Conservation (phyloP, 2,329 filamentous ascomycete genomes). For the Sclerotinia subarctica region DNA sequence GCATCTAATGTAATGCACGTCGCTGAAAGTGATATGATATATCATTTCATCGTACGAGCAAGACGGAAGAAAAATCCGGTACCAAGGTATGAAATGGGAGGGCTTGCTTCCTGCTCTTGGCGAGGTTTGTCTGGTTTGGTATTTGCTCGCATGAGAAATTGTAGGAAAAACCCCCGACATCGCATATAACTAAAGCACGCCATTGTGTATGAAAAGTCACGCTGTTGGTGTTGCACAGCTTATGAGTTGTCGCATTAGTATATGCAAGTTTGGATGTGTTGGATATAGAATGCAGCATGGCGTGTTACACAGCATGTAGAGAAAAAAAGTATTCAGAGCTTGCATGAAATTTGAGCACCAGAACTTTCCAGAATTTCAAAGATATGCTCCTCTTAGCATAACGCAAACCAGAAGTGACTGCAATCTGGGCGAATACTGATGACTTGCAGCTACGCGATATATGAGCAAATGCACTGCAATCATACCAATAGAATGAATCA, state of each 20-base stretch:
- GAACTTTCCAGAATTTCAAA: background rate
- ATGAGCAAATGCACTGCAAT: background rate
- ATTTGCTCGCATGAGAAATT: background rate
- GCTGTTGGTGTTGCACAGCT: background rate
- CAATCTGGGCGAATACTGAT: background rate
- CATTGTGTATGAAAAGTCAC: background rate
- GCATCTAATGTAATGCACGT: background rate
- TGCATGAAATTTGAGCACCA: background rate
- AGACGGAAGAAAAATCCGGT: background rate
- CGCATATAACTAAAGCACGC: conserved; percentile 1
- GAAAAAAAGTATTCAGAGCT: background rate
- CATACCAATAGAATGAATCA: background rate
- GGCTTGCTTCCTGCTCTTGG: background rate
- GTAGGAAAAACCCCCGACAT: background rate
- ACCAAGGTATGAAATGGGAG: conserved; percentile 17
- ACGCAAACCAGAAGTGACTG: background rate
- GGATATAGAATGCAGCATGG: background rate
- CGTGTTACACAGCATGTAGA: background rate
- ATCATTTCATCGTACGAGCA: background rate
- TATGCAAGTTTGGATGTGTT: background rate
- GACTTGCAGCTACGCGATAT: background rate
- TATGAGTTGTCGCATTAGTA: background rate
- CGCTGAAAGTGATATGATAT: background rate
- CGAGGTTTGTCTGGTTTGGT: background rate
- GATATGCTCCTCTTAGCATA: background rate